Evolutionary conservation across 1,284 basidiomycete genomes (phyloP), one percentile per base, ranked within the genome.

Genomic region (Cryptococcus floricola): DNA sequence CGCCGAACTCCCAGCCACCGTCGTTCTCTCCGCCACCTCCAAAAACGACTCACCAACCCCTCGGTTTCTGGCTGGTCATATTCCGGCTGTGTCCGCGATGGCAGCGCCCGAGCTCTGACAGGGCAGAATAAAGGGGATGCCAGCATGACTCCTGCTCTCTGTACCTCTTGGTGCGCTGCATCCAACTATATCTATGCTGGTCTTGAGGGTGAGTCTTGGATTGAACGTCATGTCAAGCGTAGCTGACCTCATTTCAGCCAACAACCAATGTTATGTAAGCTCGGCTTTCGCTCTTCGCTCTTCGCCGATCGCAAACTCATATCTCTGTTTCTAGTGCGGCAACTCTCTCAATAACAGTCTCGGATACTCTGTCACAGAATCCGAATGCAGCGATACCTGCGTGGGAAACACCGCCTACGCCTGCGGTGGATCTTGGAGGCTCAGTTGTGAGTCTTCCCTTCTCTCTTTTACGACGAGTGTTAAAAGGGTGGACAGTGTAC

Each of bases 301-400:
- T 18, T 18, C n/a, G 42, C 42, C 25, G 42, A 44, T n/a, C 12
- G 9, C 18, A 13, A 19, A 16, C 42, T 44, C 23, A 34, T 34
- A 6, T 34, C 7, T 23, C 23, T 23, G 23, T 12, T 28, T 13
- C 5, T 38, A 61, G 62, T 64, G 62, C 39, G 62, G 58, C n/a
- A 64, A 57, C 54, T 44, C 54, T 4, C 39, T 64, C 8, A 38
- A 49, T 19, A 59, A 57, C 47, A 34, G 31, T 38, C 39, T 38
- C 31, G 48, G 2, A 28, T 48, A 9, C 31, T 34, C 31, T 34
- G 57, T 59, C 12, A 27, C 57, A 4, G 65, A 63, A 10, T 53
- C 57, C 2, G 51, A 55, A 1, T 76, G 74, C 57, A 52, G n/a
- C 48, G 58, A 50, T 12, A 53, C 65, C 1, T 76, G 76, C 50